Conservation (phyloP, 148 eudicot genomes). For the Rhododendron molle region DNA sequence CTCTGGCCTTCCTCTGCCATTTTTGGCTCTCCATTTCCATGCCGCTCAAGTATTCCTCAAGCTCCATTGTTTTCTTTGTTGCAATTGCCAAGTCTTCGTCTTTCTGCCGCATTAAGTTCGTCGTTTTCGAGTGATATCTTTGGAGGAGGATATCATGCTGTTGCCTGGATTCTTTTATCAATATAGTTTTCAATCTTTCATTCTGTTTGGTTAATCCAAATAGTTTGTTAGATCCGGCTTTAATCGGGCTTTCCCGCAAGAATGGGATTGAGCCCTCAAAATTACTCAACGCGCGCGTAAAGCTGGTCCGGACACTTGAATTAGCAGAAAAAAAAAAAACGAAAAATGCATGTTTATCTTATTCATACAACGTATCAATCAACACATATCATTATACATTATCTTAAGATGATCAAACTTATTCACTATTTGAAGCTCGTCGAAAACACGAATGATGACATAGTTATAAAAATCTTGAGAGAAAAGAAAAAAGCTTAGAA, state of each 20-base stretch:
- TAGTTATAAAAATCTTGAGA: background rate
- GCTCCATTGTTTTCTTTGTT: constrained; percentile 25
- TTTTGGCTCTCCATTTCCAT: constrained; percentile 31
- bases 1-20: constrained; percentile 42
- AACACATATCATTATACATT: too few species aligned
- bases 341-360: too few species aligned
- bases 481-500: too few species aligned
- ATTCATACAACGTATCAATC: too few species aligned
- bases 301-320: too few species aligned
- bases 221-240: background rate
- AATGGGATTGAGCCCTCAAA: too few species aligned
- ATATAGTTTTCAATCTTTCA: constrained; percentile 5
- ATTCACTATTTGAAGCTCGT: background rate
- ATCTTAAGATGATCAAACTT: background rate
- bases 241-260: background rate
- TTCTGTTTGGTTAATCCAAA: background rate
- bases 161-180: constrained; percentile 33
- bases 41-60: constrained; percentile 27
- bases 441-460: background rate
- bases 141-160: constrained; percentile 16
- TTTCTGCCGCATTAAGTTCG: constrained; percentile 26
- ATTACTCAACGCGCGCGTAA: too few species aligned
- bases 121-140: constrained; percentile 24
- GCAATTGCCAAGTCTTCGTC: constrained; percentile 36
- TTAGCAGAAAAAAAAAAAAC: too few species aligned